These are phyloP conservation scores for Hygrophoropsis aurantiaca DNA, from an alignment of 768 basidiomycete species.

Conservation along the genomic window DNA sequence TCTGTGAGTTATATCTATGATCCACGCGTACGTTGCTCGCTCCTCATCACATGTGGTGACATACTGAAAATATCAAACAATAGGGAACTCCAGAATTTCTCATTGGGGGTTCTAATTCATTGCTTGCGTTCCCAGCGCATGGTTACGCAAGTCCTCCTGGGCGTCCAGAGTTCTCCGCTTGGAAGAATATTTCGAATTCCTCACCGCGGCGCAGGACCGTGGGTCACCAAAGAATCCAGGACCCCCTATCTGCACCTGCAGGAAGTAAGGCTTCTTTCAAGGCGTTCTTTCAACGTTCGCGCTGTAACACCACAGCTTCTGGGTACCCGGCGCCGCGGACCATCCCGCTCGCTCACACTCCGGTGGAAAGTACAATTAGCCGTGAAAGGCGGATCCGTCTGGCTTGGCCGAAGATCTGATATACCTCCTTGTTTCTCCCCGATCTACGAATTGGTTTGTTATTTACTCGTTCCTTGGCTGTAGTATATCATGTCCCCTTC, in stretches of 20 bases:
- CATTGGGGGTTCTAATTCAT: slow-evolving; percentile 29
- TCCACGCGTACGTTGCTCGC: slow-evolving; percentile 17
- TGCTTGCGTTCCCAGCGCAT: slow-evolving; percentile 25
- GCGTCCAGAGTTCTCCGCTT: slow-evolving; percentile 3
- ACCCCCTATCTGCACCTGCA: slow-evolving; percentile 13
- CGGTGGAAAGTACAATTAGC: slow-evolving; percentile 19
- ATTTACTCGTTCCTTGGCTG: slow-evolving; percentile 10
- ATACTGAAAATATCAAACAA: slow-evolving; percentile 6
- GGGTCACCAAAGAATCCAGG: background rate
- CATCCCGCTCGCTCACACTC: slow-evolving; percentile 15
- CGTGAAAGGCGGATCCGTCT: slow-evolving; percentile 29
- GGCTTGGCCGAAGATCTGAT: slow-evolving; percentile 30
- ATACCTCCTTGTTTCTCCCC: background rate
- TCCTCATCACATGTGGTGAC: background rate
- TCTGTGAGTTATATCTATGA: slow-evolving; percentile 27
- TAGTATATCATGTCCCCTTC: slow-evolving; percentile 17
- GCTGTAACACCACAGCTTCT: slow-evolving; percentile 17
- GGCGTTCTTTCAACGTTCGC: slow-evolving; percentile 26
- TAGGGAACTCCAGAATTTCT: slow-evolving; percentile 30
- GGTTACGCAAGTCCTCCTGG: slow-evolving; percentile 29
- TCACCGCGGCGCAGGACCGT: too few relatives aligned
- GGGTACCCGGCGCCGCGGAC: slow-evolving; percentile 7
- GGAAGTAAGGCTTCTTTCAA: slow-evolving; percentile 20
- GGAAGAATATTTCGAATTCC: background rate
- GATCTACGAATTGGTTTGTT: slow-evolving; percentile 1